Base-by-base conservation (phyloP, 2,329 filamentous ascomycete species). In the Pyrenophora teres region DNA sequence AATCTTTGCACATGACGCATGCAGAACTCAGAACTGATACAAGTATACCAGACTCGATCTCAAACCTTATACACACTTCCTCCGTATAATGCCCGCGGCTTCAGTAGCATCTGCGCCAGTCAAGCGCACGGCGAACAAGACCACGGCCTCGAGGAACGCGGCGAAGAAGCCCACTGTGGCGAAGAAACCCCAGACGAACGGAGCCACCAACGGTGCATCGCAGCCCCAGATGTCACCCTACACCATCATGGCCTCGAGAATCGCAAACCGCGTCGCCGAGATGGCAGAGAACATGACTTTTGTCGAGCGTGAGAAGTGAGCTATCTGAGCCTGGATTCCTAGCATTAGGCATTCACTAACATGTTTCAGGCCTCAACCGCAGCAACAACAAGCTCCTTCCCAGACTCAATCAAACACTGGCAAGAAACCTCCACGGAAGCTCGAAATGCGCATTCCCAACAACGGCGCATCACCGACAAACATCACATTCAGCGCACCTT, bases 251-350 rank as follows among this genome's bases (percentile, higher is more conserved):
- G 78, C 77, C 7, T 74, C 72, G 38, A 62, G 78, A 36, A 79
- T 81, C 54, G 77, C 77, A 37, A 81, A 80, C 64, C 72, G 78
- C 39, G 77, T 81, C 10, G 78, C 77, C 5, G 78, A 81, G 60
- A 79, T 81, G 77, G 78, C 78, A 6, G 78, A 81, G 68, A 80
- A 78, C 68, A 78, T 79, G 59, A 80, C 78, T 13, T 79, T 81
- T 54, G 76, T 79, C 38, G 78, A 80, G 65, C 75, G 76, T 23
- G 68, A 73, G 44, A 67, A 60, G 71, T 74, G 66, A 44, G 69
- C 59, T 40, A 23, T 33, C 15, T 46, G 32, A 10, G 13, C 13
- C 44, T 32, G 16, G 10, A 6, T 35, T 5, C 38, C 39, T 41
- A 47, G 31, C 32, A 47, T 16, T 13, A 40, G 27, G 16, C 31